These are phyloP conservation scores for Xylaria sp. DNA, from an alignment of 2,329 filamentous ascomycete genomes.

Conservation along the genomic window DNA sequence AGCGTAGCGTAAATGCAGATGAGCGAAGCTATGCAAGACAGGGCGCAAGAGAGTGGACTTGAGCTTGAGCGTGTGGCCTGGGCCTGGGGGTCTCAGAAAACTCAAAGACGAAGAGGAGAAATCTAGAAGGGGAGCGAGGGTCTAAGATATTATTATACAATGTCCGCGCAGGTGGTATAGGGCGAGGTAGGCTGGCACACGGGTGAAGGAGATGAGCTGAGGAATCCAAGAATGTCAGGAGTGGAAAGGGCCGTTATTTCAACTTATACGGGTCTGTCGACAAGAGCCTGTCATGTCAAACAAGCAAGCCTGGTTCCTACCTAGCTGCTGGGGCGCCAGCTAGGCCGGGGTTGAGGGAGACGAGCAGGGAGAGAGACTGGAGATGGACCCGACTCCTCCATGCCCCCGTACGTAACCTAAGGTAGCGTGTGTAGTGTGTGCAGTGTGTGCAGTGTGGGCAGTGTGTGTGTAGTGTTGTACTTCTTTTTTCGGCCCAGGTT, in stretches of 20 bases:
- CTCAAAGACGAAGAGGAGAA: constrained; percentile 11
- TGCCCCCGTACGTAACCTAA: constrained; percentile 8
- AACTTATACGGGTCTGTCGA: constrained; percentile 40
- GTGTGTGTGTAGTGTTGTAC: not conserved
- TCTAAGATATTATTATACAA: constrained; percentile 37
- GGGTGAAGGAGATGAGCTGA: constrained; percentile 33
- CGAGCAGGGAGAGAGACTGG: not conserved
- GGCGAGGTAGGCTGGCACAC: not conserved
- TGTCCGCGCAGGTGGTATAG: constrained; percentile 1
- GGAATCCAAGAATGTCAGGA: constrained; percentile 36
- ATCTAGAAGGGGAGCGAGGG: constrained; percentile 24
- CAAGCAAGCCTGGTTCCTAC: constrained; percentile 23
- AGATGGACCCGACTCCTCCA: constrained; percentile 15
- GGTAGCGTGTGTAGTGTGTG: not conserved
- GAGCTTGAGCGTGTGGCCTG: constrained; percentile 8
- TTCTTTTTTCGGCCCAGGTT: constrained; percentile 12
- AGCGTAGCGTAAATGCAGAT: constrained; percentile 26
- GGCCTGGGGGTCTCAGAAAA: not conserved
- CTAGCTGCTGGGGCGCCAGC: constrained; percentile 25
- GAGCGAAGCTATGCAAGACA: constrained; percentile 27
- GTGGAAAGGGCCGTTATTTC: constrained; percentile 40
- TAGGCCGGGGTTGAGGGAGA: constrained; percentile 19
- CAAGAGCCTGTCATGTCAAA: constrained; percentile 22
- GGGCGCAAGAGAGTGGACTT: constrained; percentile 23
- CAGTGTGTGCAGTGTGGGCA: not conserved